Evolutionary conservation across 2,329 filamentous ascomycete species (phyloP).

Genomic region (Ambrosiella xylebori): DNA sequence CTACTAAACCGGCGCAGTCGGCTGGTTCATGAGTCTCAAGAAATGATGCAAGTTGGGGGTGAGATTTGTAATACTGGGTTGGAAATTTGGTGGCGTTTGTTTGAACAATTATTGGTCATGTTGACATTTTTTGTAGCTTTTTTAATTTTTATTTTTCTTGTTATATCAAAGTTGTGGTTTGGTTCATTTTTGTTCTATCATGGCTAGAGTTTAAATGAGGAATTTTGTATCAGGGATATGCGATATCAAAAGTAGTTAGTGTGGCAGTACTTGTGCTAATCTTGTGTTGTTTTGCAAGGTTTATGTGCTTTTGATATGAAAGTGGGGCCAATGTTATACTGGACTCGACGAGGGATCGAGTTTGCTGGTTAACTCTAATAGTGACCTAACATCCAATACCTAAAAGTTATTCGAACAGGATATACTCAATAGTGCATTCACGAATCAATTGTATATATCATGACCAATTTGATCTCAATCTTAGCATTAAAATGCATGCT

Average conservation of each 20-base stretch:
- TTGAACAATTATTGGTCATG: too few species aligned
- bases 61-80: not conserved
- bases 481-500: not conserved
- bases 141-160: not conserved
- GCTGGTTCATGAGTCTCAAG: not conserved
- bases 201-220: not conserved
- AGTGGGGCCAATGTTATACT: too few species aligned
- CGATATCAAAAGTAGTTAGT: not conserved
- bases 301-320: too few species aligned
- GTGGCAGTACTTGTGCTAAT: too few species aligned
- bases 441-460: too few species aligned
- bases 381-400: too few species aligned
- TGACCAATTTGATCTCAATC: too few species aligned
- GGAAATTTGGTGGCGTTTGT: not conserved
- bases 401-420: too few species aligned
- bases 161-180: not conserved
- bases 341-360: too few species aligned
- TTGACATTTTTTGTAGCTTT: not conserved
- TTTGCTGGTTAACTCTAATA: too few species aligned
- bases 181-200: not conserved
- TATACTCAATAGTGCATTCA: too few species aligned
- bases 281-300: too few species aligned
- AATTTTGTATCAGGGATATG: not conserved
- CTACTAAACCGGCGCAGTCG: slow-evolving; percentile 12
- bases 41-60: not conserved